These are phyloP conservation scores for Sphaerostilbella broomeana DNA, from an alignment of 2,329 filamentous ascomycete genomes.

Conservation along the genomic window DNA sequence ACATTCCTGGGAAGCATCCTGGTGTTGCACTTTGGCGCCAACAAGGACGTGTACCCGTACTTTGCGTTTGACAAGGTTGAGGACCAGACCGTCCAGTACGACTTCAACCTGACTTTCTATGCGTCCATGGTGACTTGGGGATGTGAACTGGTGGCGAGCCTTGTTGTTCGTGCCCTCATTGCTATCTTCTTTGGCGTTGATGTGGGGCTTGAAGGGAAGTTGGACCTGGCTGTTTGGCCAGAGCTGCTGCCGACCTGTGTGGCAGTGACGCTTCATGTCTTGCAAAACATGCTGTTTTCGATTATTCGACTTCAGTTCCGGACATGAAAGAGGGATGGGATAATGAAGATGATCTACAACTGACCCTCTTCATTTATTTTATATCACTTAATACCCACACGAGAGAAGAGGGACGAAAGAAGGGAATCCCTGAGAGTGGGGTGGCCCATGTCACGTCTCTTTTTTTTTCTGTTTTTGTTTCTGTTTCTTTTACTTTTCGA, in stretches of 20 bases:
- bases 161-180: constrained; percentile 53
- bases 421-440: no score
- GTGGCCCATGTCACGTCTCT: no score
- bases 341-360: background rate
- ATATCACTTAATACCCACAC: background rate
- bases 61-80: constrained; percentile 56
- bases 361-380: background rate
- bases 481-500: no score
- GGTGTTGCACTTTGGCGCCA: constrained; percentile 59
- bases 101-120: constrained; percentile 57
- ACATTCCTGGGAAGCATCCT: constrained; percentile 59
- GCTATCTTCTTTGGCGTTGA: constrained; percentile 53
- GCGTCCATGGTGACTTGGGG: constrained; percentile 60
- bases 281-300: constrained; percentile 67
- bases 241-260: constrained; percentile 61
- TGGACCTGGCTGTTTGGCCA: constrained; percentile 59
- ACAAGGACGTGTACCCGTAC: constrained; percentile 63
- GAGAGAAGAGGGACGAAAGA: background rate
- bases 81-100: constrained; percentile 42
- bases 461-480: no score
- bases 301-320: constrained; percentile 59
- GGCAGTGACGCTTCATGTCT: constrained; percentile 59
- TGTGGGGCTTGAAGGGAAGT: constrained; percentile 57
- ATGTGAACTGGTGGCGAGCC: constrained; percentile 57
- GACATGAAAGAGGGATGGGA: background rate